Evolutionary conservation across 805 yeast genomes (phyloP).

Genomic region (Kurtzmaniella fragi): DNA sequence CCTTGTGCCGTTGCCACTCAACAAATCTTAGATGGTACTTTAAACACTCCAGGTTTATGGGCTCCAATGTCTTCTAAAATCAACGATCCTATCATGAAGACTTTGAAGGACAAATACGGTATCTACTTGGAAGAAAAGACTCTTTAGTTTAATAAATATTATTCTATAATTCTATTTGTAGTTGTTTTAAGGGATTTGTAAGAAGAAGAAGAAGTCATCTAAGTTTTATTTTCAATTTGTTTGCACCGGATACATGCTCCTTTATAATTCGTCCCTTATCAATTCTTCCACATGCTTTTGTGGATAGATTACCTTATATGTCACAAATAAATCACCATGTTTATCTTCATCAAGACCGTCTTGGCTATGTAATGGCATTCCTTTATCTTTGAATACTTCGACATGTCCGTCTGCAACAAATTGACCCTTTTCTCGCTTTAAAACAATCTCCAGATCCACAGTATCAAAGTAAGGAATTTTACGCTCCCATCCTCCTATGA

Average conservation of each 20-base stretch:
- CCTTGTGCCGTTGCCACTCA: constrained; percentile 96
- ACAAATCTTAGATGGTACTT: constrained; percentile 78
- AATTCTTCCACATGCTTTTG: constrained; percentile 1
- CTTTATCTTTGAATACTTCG: constrained; percentile 67
- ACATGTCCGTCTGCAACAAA: constrained; percentile 62
- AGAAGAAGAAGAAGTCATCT: no score
- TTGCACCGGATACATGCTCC: neutral
- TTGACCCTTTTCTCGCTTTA: constrained; percentile 39
- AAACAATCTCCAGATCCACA: constrained; percentile 38
- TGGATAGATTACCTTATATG: constrained; percentile 42
- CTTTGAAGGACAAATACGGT: constrained; percentile 83
- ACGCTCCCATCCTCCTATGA: constrained; percentile 77
- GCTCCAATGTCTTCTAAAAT: constrained; percentile 93
- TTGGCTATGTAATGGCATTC: constrained; percentile 69
- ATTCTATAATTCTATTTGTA: neutral
- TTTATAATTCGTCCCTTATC: constrained; percentile 20
- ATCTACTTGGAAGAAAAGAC: constrained; percentile 89
- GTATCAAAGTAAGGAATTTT: constrained; percentile 62
- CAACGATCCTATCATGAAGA: constrained; percentile 86
- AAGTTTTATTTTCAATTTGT: no score
- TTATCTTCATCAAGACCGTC: constrained; percentile 29
- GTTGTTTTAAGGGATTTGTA: no score
- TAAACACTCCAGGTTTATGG: constrained; percentile 69
- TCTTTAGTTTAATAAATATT: constrained; percentile 18
- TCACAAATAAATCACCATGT: constrained; percentile 44